Evolutionary conservation across 2,329 filamentous ascomycete species (phyloP).

Genomic region (Arthrobotrys sphaeroides): DNA sequence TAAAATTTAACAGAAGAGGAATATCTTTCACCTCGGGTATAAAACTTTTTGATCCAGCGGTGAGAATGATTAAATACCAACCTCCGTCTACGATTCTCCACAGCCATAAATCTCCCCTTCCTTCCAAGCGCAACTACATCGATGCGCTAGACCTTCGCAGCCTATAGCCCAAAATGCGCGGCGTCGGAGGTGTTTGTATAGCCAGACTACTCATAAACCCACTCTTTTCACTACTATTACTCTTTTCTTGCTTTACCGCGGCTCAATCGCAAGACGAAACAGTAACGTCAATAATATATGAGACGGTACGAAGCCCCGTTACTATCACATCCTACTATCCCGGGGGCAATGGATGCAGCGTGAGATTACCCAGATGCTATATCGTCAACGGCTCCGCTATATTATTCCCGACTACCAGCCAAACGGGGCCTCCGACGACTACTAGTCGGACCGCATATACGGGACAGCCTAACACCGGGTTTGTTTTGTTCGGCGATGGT

Average conservation of each 20-base stretch:
- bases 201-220: not conserved
- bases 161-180: not conserved
- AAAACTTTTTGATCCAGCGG: no score
- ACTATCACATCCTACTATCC: not conserved
- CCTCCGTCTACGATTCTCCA: no score
- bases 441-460: not conserved
- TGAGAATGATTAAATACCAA: no score
- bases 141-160: not conserved
- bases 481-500: not conserved
- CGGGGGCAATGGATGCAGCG: not conserved
- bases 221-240: not conserved
- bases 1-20: no score
- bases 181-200: not conserved
- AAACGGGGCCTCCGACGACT: not conserved
- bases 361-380: not conserved
- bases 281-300: not conserved
- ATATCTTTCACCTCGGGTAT: no score
- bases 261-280: not conserved
- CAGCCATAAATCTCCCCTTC: no score
- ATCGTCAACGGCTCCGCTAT: not conserved
- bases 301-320: not conserved
- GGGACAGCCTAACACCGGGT: not conserved
- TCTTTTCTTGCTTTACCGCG: not conserved
- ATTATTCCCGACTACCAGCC: not conserved
- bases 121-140: no score